A percentile compares a stretch with the other conserved stretches of the same genome.
Conservation (phyloP, 2,329 filamentous ascomycete genomes). For the Curvularia spicifera region DNA sequence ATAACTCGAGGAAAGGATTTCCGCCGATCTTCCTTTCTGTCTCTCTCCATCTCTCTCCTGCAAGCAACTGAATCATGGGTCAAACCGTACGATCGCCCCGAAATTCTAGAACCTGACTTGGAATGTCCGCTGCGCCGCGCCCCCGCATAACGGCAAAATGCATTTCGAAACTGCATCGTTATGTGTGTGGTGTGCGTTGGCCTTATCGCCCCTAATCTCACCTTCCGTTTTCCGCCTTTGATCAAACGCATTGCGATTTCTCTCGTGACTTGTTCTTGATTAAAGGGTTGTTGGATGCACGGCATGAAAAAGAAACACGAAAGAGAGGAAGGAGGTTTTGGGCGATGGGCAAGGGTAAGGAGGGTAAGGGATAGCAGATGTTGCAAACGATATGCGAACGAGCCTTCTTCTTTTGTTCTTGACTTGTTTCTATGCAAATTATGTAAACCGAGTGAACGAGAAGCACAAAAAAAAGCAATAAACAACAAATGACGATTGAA, state of each 20-base stretch:
- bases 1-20: not conserved
- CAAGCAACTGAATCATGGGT: not conserved
- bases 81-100: not conserved
- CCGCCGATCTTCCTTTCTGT: not conserved
- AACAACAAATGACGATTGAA: not conserved
- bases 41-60: too few species aligned
- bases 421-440: not conserved
- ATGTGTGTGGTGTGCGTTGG: not conserved
- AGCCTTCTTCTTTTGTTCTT: too few species aligned
- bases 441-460: not conserved
- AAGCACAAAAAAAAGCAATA: not conserved
- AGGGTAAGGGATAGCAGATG: too few species aligned
- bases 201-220: not conserved
- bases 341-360: too few species aligned
- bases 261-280: not conserved
- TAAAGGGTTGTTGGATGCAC: too few species aligned
- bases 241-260: not conserved
- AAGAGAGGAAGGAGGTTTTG: not conserved
- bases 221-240: not conserved
- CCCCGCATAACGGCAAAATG: not conserved
- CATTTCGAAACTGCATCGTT: not conserved
- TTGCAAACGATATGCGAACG: too few species aligned
- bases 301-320: not conserved
- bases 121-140: not conserved
- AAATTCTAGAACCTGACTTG: not conserved